Base-by-base conservation (phyloP, 129 eudicot genomes). In the Flaveria bidentis region DNA sequence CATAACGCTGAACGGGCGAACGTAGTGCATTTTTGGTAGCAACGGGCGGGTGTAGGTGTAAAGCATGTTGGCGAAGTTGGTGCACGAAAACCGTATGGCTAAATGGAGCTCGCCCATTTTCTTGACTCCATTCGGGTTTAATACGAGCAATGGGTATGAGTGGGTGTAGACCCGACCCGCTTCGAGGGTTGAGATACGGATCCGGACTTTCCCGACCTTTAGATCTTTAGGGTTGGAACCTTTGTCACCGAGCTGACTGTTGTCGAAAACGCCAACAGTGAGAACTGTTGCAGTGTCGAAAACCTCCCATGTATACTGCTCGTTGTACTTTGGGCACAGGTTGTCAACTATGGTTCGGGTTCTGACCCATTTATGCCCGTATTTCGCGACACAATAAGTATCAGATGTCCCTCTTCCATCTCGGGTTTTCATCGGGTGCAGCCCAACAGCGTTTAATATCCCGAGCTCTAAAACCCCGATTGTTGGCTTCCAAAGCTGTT, bases 301-400 rank as follows among this genome's bases (percentile, higher is more conserved):
- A 22, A 93, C 98, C 83, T 93, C 98, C 98, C 98, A 93, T 0
- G 97, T 91, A 26, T 93, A 93, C 66, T 93, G 98, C 90, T 93
- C 98, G 71, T 93, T 93, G 80, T 86, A 93, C 80, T 87, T 93
- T 0, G 98, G 98, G 44, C 76, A 65, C 46, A 91, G 81, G 73
- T 87, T 93, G 81, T 91, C 97, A 6, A 91, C 96, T 53, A 93
- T 81, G 4, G 98, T 93, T 49, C 98, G 85, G 28, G 98, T 90
- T 2, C 98, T 84, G 36, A 91, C 86, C 98, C 98, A 93, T 78
- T 93, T 93, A 55, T 91, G 97, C 65, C 98, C 97, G 55, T 93
- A 90, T 78, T 90, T 93, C 2, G 98, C 98, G 52, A 93, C 98
- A 81, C 98, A 93, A 33, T 93, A 93, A 26, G 97, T 91, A 75